Evolutionary conservation across 768 basidiomycete genomes (phyloP), one percentile per base, ranked within the genome.

Genomic region (Roridomyces roridus): DNA sequence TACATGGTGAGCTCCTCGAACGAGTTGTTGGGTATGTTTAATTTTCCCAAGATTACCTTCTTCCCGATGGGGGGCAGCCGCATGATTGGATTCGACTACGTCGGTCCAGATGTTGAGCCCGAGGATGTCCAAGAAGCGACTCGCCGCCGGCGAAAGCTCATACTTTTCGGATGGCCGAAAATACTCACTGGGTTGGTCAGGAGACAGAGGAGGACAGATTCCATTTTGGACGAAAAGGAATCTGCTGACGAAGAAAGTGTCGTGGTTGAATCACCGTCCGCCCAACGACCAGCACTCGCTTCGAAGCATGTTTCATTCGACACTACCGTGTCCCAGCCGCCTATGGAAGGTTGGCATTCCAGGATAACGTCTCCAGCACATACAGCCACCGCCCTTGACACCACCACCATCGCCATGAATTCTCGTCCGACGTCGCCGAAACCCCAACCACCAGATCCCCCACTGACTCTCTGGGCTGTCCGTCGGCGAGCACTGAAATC

Each of bases 41-140:
- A 24, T 11, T 15, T 28, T 11, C 51, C 26, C 18, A 53, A 88
- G 86, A 63, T 89, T 14, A 85, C 85, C 0, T 73, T 91, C 15
- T 91, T 90, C 65, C 84, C 88, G 0, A 65, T 83, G 29, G 88
- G 89, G 15, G 86, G 80, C 3, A 74, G 79, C 55, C 76, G 75
- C 4, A 74, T 80, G 61, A 72, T 91, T 23, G 75, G 77, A 18
- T 80, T 81, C 75, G 90, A 92, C 66, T 91, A 82, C 59, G 74
- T 72, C 14, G 88, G 87, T 0, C 84, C 86, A 1, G 87, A 89
- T 49, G 72, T 87, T 3, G 79, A 85, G 49, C 72, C 80, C 9
- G 82, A 85, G 46, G 83, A 85, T 50, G 74, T 88, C 5, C 74
- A 74, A 41, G 80, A 82, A 42, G 70, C 69, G 4, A 73, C 84